Conservation (phyloP, 1,284 basidiomycete genomes). For the Sanguinoderma infundibulare region DNA sequence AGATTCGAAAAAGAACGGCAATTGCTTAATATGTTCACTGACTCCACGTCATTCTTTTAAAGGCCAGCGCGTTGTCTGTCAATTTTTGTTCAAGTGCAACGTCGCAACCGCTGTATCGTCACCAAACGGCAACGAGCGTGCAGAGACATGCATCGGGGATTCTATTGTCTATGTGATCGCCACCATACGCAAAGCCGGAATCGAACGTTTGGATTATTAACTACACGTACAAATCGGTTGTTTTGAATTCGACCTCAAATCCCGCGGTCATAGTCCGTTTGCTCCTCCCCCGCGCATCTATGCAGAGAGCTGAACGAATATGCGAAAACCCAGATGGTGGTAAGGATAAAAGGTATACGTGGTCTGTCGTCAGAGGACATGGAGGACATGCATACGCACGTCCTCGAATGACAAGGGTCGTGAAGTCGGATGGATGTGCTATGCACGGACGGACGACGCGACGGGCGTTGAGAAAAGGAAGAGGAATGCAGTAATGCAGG, state of each 20-base stretch:
- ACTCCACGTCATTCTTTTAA: no score
- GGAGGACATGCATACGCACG: neutral
- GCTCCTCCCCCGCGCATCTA: constrained; percentile 9
- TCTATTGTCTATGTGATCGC: neutral
- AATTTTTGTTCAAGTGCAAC: no score
- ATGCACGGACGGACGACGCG: neutral
- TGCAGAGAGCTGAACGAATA: neutral
- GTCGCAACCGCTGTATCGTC: no score
- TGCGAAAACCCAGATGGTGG: neutral
- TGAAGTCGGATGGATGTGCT: neutral
- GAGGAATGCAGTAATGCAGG: constrained; percentile 5
- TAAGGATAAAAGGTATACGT: neutral
- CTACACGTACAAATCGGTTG: constrained; percentile 8
- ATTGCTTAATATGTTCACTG: no score
- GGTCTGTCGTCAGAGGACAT: neutral
- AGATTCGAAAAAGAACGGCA: no score
- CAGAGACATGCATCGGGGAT: neutral
- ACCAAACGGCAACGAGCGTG: no score
- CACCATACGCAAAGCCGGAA: neutral
- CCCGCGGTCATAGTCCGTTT: constrained; percentile 9
- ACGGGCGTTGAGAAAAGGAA: constrained; percentile 6
- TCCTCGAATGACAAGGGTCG: neutral
- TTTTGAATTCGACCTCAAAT: constrained; percentile 1
- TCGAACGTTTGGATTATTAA: neutral
- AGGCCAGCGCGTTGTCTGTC: no score